Conservation (phyloP, 2,329 filamentous ascomycete species). For the Teratosphaeria nubilosa region DNA sequence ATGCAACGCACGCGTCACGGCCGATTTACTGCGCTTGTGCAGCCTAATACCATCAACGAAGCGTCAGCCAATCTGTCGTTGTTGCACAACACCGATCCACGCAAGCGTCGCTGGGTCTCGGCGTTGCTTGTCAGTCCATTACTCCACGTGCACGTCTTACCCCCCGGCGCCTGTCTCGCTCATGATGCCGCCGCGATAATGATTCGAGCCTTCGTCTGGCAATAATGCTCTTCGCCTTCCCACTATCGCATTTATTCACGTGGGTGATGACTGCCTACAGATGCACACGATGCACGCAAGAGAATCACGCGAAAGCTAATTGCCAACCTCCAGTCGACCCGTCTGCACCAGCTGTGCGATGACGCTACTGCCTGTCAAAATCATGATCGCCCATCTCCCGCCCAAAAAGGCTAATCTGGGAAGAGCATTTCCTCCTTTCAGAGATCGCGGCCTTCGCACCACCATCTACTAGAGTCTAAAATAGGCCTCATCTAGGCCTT, state of each 20-base stretch:
- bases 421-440: neutral
- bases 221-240: neutral
- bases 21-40: constrained; percentile 41
- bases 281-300: too few relatives aligned
- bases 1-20: constrained; percentile 44
- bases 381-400: neutral
- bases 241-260: neutral
- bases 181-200: too few relatives aligned
- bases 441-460: neutral
- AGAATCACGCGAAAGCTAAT: neutral
- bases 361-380: neutral
- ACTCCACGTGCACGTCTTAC: neutral
- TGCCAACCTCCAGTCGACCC: neutral
- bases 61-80: neutral
- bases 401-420: neutral
- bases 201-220: neutral
- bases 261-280: neutral
- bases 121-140: neutral
- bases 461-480: neutral
- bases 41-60: constrained; percentile 2
- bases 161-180: neutral
- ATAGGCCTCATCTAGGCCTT: neutral
- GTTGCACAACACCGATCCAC: neutral
- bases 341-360: neutral
- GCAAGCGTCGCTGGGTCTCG: neutral